Evolutionary conservation across 805 yeast species (phyloP), one percentile per base, ranked within the genome.

Genomic region (Saturnispora saitoi): DNA sequence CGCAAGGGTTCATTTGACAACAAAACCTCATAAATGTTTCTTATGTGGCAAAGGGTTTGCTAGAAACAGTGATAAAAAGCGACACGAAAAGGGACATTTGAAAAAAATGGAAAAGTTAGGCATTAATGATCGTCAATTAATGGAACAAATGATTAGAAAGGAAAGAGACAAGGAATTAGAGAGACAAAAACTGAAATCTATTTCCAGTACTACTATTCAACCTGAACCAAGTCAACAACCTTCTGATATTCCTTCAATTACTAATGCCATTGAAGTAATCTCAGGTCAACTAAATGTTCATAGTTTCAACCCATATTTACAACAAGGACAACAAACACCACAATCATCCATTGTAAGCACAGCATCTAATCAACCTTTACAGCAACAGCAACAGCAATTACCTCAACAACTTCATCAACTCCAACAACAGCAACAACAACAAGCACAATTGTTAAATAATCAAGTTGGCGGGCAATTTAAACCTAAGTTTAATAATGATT

Each of bases 41-140:
- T 34, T 45, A 29, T 53, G 56, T 37, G 44, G 44, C 26, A 53
- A 51, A 36, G 54, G 47, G 4, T 53, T 53, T 47, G 56, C 52
- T 4, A 43, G 56, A 36, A 42, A 49, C 20, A 45, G 50, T n/a
- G 56, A 53, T 46, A 39, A 49, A 45, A 51, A 47, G 32, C 38
- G 56, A 40, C 56, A 53, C 26, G 54, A 53, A 42, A 42, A 47
- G 42, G 54, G 47, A 36, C 54, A 19, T 36, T 41, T 40, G 36
- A 47, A 47, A 24, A 47, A 47, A 22, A 41, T 47, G 45, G 49
- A 47, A 22, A 47, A 47, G 20, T 42, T 47, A 22, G 45, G 45
- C 20, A 40, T 41, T 8, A 41, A 47, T 32, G 48, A 46, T 29
- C 42, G 48, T 19, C 34, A 37, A 19, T 46, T 46, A 26, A 46